Evolutionary conservation across 306 rosid genomes (phyloP).

Genomic region (Trifolium repens): DNA sequence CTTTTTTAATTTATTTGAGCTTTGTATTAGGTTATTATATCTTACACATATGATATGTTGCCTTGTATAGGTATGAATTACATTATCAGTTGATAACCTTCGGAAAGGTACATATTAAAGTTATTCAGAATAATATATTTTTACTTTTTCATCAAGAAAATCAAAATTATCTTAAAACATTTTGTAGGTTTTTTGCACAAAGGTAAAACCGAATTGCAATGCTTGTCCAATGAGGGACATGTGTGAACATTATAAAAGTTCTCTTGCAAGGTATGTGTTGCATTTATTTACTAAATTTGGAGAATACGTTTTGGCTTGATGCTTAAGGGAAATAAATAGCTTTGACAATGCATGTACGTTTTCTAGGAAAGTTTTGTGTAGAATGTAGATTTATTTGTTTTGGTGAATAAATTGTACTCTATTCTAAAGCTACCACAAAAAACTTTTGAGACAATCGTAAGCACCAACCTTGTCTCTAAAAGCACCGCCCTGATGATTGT

Average conservation of each 20-base stretch:
- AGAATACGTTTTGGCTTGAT: background rate
- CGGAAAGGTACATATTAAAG: slow-evolving; percentile 62
- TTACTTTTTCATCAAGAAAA: background rate
- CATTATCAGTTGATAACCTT: slow-evolving; percentile 84
- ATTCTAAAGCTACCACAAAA: background rate
- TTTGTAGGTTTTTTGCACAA: slow-evolving; percentile 72
- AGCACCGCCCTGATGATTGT: no score
- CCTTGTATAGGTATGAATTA: slow-evolving; percentile 61
- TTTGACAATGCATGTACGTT: background rate
- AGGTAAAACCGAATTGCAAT: slow-evolving; percentile 65
- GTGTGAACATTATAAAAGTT: slow-evolving; percentile 66
- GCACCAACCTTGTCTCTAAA: no score
- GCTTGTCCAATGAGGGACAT: slow-evolving; percentile 68
- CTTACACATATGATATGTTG: background rate
- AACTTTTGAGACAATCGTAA: background rate
- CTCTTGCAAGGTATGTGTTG: slow-evolving; percentile 57
- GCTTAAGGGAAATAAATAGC: background rate
- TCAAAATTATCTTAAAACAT: background rate
- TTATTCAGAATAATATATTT: background rate
- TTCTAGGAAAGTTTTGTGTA: background rate
- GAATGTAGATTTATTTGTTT: background rate
- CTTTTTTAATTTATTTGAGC: background rate
- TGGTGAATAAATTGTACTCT: background rate
- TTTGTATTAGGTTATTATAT: background rate
- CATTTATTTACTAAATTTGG: background rate